Conservation (phyloP, 345 rosid genomes). For the Aquilaria yunnanensis region DNA sequence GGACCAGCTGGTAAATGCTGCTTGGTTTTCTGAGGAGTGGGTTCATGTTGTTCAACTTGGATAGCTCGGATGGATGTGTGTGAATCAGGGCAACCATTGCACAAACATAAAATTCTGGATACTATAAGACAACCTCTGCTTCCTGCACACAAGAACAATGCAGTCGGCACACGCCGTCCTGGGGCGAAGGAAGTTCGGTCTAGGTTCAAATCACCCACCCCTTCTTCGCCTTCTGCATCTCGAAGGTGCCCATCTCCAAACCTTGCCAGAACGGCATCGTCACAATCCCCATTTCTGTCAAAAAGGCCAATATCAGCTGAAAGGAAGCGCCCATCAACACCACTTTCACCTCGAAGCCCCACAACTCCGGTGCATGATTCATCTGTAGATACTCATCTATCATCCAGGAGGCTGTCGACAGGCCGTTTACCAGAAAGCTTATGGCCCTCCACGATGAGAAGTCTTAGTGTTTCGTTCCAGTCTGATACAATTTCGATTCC, state of each 20-base stretch:
- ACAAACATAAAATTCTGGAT: constrained; percentile 45
- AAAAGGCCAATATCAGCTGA: constrained; percentile 87
- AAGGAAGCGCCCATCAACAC: constrained; percentile 81
- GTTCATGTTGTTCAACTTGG: constrained; percentile 56
- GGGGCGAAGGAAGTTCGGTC: constrained; percentile 64
- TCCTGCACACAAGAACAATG: constrained; percentile 74
- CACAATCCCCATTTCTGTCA: constrained; percentile 42
- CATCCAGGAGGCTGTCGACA: constrained; percentile 56
- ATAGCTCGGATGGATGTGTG: constrained; percentile 70
- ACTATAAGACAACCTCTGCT: constrained; percentile 52
- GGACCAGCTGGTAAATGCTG: constrained; percentile 27
- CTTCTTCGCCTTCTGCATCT: constrained; percentile 35
- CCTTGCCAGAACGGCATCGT: constrained; percentile 41
- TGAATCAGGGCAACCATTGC: constrained; percentile 37
- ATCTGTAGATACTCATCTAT: constrained; percentile 39
- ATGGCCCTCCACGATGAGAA: constrained; percentile 99
- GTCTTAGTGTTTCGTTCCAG: constrained; percentile 93
- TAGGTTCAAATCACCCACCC: constrained; percentile 79
- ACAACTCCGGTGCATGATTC: constrained; percentile 72
- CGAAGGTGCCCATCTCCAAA: constrained; percentile 76
- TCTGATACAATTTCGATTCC: constrained; percentile 82
- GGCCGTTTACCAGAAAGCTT: constrained; percentile 79
- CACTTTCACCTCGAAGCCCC: constrained; percentile 54
- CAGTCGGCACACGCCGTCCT: constrained; percentile 42
- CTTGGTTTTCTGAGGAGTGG: constrained; percentile 16